phyloP scores from a whole-genome alignment of 2,329 filamentous ascomycete species.

The Pyricularia pennisetigena region DNA sequence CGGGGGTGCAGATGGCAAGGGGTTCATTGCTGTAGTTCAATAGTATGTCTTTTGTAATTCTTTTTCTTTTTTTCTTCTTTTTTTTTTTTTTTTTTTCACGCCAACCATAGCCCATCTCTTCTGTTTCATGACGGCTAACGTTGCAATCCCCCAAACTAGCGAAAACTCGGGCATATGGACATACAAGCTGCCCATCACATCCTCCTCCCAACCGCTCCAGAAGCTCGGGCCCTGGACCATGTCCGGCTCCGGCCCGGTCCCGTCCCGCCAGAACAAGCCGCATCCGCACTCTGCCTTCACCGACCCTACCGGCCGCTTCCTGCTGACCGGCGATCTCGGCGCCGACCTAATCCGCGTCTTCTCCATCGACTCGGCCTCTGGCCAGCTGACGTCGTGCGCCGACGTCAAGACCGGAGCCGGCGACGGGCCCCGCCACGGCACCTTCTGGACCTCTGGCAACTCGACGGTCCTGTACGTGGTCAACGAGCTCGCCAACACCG shows the following conservation, averaged over 20 bases:
- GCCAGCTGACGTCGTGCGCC: slow-evolving; percentile 33
- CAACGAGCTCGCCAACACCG: slow-evolving; percentile 37
- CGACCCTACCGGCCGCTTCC: slow-evolving; percentile 36
- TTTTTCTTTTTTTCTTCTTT: background rate
- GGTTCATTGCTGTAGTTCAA: slow-evolving; percentile 31
- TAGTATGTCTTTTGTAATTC: slow-evolving; percentile 26
- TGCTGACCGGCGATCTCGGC: slow-evolving; percentile 43
- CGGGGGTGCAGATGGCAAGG: slow-evolving; percentile 24
- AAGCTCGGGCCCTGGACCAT: slow-evolving; percentile 28
- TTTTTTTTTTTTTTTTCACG: background rate
- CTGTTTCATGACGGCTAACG: background rate
- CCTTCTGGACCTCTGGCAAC: slow-evolving; percentile 31
- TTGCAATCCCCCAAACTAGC: slow-evolving; percentile 15
- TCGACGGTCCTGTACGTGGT: slow-evolving; percentile 20
- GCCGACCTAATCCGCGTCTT: slow-evolving; percentile 45
- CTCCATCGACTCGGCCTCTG: slow-evolving; percentile 32
- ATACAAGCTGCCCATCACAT: slow-evolving; percentile 27
- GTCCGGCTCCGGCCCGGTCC: slow-evolving; percentile 28
- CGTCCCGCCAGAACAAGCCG: slow-evolving; percentile 40
- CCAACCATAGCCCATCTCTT: background rate
- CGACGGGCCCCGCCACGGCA: slow-evolving; percentile 42
- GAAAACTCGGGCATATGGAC: slow-evolving; percentile 31
- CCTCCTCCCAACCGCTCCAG: slow-evolving; percentile 20
- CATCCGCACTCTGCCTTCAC: slow-evolving; percentile 43
- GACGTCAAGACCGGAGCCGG: slow-evolving; percentile 30